Evolutionary conservation across 2,329 filamentous ascomycete genomes (phyloP).

Genomic region (Claviceps maximensis): DNA sequence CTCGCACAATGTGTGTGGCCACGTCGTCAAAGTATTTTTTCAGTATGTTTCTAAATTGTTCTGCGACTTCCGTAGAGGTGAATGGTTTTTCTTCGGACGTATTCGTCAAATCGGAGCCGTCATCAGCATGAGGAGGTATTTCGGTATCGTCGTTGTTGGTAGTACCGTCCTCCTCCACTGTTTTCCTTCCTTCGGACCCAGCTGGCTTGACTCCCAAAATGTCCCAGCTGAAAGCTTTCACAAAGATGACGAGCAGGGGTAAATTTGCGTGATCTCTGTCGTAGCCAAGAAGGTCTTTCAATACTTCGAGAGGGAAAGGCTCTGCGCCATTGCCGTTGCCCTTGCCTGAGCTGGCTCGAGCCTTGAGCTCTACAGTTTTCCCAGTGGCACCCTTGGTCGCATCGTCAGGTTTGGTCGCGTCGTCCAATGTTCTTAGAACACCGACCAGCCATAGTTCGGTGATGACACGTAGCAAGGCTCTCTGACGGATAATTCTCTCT

Average conservation of each 20-base stretch:
- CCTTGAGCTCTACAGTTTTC: slow-evolving; percentile 50
- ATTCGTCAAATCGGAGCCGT: slow-evolving; percentile 27
- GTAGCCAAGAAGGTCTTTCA: slow-evolving; percentile 89
- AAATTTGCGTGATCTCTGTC: slow-evolving; percentile 88
- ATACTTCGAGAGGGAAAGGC: slow-evolving; percentile 90
- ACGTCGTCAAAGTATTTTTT: slow-evolving; percentile 87
- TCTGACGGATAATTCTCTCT: slow-evolving; percentile 75
- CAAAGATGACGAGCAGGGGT: slow-evolving; percentile 84
- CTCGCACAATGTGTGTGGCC: slow-evolving; percentile 73
- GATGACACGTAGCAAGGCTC: slow-evolving; percentile 74
- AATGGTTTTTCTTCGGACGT: slow-evolving; percentile 56
- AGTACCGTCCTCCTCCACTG: slow-evolving; percentile 66
- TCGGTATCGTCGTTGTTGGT: slow-evolving; percentile 28
- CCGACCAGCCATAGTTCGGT: slow-evolving; percentile 95
- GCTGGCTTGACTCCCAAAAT: slow-evolving; percentile 66
- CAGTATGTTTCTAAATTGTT: slow-evolving; percentile 76
- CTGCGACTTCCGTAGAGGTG: slow-evolving; percentile 61
- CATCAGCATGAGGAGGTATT: slow-evolving; percentile 32
- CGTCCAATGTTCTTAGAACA: slow-evolving; percentile 66
- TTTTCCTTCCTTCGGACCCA: slow-evolving; percentile 67
- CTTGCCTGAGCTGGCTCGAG: slow-evolving; percentile 38
- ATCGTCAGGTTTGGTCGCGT: slow-evolving; percentile 49
- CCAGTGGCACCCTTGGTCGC: slow-evolving; percentile 45
- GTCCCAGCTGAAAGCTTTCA: slow-evolving; percentile 95
- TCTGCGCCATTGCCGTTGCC: slow-evolving; percentile 58